Conservation (phyloP, 306 rosid species). For the Cucurbita ficifolia region DNA sequence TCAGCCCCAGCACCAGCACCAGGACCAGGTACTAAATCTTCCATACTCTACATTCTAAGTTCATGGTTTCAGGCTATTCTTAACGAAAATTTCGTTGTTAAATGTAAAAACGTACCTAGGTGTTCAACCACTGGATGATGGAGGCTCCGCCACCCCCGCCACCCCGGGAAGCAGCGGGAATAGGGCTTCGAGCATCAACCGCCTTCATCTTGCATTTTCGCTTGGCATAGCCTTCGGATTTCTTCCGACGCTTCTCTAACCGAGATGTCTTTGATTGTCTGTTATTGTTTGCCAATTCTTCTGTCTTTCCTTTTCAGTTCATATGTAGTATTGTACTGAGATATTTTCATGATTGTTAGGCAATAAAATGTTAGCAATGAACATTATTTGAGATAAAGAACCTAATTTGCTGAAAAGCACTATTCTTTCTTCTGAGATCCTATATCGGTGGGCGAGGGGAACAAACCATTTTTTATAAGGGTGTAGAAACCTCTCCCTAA, state of each 20-base stretch:
- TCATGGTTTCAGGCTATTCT: not conserved
- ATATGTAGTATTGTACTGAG: conserved; percentile 1
- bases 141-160: not conserved
- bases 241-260: conserved; percentile 14
- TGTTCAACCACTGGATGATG: not conserved
- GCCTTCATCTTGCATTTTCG: conserved; percentile 3
- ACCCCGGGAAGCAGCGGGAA: not conserved
- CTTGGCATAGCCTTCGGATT: conserved; percentile 14
- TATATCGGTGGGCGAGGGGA: too few species aligned
- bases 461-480: too few species aligned
- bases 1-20: conserved; percentile 2
- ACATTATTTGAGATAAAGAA: too few species aligned
- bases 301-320: not conserved
- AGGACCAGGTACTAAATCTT: conserved; percentile 5
- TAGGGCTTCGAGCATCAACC: conserved; percentile 8
- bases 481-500: too few species aligned
- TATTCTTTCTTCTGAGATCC: too few species aligned
- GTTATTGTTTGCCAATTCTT: not conserved
- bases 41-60: not conserved
- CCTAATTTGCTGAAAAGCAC: too few species aligned
- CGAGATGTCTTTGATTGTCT: not conserved
- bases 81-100: not conserved
- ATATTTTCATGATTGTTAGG: not conserved
- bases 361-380: not conserved
- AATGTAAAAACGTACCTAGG: not conserved